Evolutionary conservation across 371 early-diverging fungal species (phyloP).

Genomic region (Blakeslea trispora): DNA sequence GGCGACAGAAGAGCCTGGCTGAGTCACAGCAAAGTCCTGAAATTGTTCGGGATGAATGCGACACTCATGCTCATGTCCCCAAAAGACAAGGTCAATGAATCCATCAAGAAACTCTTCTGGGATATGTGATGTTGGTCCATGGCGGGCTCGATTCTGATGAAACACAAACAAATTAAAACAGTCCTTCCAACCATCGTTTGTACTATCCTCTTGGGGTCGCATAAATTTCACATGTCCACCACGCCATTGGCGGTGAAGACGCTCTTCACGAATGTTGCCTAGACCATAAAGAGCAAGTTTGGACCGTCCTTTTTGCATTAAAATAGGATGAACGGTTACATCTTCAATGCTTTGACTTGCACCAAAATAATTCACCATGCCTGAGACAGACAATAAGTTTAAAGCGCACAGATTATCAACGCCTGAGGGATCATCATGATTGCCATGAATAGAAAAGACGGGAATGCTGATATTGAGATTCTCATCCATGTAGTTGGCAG

Average conservation of each 20-base stretch:
- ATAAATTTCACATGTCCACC: slow-evolving; percentile 76
- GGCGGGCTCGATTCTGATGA: slow-evolving; percentile 90
- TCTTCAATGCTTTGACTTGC: slow-evolving; percentile 71
- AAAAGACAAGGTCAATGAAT: slow-evolving; percentile 91
- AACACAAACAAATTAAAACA: slow-evolving; percentile 72
- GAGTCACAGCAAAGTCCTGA: slow-evolving; percentile 78
- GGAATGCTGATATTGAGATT: slow-evolving; percentile 91
- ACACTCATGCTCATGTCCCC: slow-evolving; percentile 99
- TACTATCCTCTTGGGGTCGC: slow-evolving; percentile 52
- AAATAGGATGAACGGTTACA: slow-evolving; percentile 78
- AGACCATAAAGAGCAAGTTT: slow-evolving; percentile 93
- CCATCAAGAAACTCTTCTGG: slow-evolving; percentile 86
- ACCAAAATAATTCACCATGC: slow-evolving; percentile 98
- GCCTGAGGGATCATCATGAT: slow-evolving; percentile 99
- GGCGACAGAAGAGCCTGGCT: slow-evolving; percentile 97
- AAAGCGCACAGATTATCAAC: slow-evolving; percentile 81
- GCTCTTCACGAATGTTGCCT: slow-evolving; percentile 95
- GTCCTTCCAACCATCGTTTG: slow-evolving; percentile 65
- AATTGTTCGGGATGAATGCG: slow-evolving; percentile 75
- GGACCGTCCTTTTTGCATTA: slow-evolving; percentile 80
- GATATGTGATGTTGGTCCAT: slow-evolving; percentile 85
- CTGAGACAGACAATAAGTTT: slow-evolving; percentile 82
- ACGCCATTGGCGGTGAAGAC: slow-evolving; percentile 85
- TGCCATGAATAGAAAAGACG: slow-evolving; percentile 98
- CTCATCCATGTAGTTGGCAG: slow-evolving; percentile 88